Evolutionary conservation across 345 rosid species (phyloP).

Genomic region (Eucalyptus microcorys): DNA sequence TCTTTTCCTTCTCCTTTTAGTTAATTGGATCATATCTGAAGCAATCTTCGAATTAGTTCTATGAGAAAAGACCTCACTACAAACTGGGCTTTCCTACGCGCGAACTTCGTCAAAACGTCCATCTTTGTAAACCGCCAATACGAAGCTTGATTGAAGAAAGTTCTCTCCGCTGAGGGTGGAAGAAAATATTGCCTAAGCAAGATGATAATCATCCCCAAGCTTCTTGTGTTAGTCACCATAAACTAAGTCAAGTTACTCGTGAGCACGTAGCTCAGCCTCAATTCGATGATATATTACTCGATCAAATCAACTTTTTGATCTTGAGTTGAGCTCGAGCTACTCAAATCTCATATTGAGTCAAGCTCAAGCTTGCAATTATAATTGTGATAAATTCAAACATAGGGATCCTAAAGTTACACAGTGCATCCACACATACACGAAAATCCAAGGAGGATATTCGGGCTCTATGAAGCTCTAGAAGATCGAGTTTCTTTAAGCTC

Average conservation of each 20-base stretch:
- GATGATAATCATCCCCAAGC: background rate
- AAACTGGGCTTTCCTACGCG: background rate
- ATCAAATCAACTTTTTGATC: background rate
- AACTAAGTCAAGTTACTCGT: background rate
- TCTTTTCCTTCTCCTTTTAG: background rate
- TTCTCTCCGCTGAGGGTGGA: background rate
- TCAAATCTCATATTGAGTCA: background rate
- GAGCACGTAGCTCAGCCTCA: background rate
- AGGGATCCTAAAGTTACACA: background rate
- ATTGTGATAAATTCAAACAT: background rate
- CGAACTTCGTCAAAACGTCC: background rate
- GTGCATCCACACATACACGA: background rate
- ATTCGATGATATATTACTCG: background rate
- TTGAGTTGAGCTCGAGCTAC: background rate
- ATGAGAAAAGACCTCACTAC: background rate
- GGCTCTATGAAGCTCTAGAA: background rate
- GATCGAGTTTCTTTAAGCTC: background rate
- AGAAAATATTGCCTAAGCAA: background rate
- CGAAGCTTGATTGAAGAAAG: background rate
- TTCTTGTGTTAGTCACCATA: background rate
- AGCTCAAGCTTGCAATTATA: background rate
- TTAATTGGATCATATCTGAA: background rate
- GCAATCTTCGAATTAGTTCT: background rate
- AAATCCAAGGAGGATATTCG: background rate
- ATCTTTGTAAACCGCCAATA: background rate